Base-by-base conservation (phyloP, 257 asterid species). In the Agastache rugosa region DNA sequence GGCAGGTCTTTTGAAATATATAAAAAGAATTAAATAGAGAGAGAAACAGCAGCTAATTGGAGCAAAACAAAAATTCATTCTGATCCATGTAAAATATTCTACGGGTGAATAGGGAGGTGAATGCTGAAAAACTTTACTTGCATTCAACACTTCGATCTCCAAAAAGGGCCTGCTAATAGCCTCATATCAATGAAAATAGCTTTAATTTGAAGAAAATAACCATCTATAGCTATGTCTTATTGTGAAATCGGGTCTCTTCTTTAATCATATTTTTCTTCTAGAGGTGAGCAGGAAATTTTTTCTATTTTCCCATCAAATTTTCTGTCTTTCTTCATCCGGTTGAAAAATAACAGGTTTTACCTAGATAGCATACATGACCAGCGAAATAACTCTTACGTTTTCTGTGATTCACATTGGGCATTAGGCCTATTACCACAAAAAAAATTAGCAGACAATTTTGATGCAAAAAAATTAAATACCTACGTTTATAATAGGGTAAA, bases 261-360 rank as follows among this genome's bases (percentile, higher is more conserved):
- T 20, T 45, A 20, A 75, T 71, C 74, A 35, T 15, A 35, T 66
- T 45, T 45, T 62, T 11, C 61, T 41, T 62, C 8, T 31, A 48
- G 14, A 63, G 15, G 37, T 50, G 50, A 31, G 35, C 20, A 45
- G 2, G 42, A 44, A 41, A 59, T 35, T 60, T 44, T 7, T 7
- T 16, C 15, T 11, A n/a, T 60, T 11, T 44, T n/a, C 69, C 54
- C 44, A 47, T 5, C 17, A 44, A 22, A 3, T 63, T 63, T 48
- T 54, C 63, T 61, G 20, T 6, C 16, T 19, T 69, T 53, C 14
- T 23, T 25, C 19, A 54, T 56, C 55, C 10, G 34, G 29, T 50
- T 23, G 35, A 51, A 20, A 51, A 51, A 53, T 42, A 62, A 37
- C 3, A 60, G 2, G 27, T 4, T 14, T 63, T 37, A 1, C 35